Base-by-base conservation (phyloP, 1,284 basidiomycete genomes). In the Melampsora americana region DNA sequence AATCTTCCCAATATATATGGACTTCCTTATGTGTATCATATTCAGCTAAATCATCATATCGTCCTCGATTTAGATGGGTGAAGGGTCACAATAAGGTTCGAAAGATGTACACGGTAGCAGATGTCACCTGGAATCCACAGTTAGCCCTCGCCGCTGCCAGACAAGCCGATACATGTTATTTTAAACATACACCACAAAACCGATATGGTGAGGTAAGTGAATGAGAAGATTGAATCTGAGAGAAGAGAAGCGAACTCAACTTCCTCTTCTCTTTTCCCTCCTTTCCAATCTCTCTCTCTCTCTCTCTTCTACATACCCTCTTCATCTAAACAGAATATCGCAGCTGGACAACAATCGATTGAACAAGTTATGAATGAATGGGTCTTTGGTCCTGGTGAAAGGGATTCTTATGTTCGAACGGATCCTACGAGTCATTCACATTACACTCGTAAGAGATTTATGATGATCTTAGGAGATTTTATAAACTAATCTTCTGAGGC, bases 311-410 rank as follows among this genome's bases (percentile, higher is more conserved):
- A 16, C 62, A 14, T 28, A 28, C 30, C 5, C 12, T 39, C 3
- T 23, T 26, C 11, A 20, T 32, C 2, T 39, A 39, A 23, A 11
- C 32, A 76, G 73, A 68, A 69, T 44, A 61, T 76, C n/a, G 56
- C 73, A 12, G 73, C 66, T 28, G 73, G 73, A 14, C 66, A 68
- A 30, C 9, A 23, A 46, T 59, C 44, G 42, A 68, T 69, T 26
- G 39, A 60, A 35, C 39, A 69, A 61, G 66, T 64, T 16, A 39
- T 76, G 11, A 30, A 65, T 2, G 66, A 48, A 16, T 76, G 73
- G 73, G 73, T 76, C 9, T 61, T 39, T 39, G 73, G 73, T 23
- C 42, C 32, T 44, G 59, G 50, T 11, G 73, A 76, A 66, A 76
- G 68, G 35, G 35, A 64, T 18, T 32, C 53, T 23, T 76, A 62